phyloP scores from a whole-genome alignment of 179 eudicot genomes.

The Spinacia oleracea region DNA sequence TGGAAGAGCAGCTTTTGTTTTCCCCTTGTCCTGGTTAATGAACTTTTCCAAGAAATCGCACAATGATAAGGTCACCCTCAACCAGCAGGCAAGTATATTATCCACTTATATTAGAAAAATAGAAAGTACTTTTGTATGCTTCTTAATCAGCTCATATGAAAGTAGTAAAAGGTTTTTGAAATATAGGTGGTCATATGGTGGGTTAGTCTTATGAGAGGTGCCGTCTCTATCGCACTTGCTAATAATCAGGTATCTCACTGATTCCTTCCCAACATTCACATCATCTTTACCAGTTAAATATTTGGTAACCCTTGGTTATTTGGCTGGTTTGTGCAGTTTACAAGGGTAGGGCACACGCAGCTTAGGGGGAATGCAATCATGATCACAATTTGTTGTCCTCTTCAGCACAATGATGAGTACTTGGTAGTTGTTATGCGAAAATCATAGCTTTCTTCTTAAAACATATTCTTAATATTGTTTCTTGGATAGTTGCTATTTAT shows the following conservation, averaged over 20 bases:
- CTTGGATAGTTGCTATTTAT: slow-evolving; percentile 1
- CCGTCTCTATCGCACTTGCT: slow-evolving; percentile 97
- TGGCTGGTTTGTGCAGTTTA: slow-evolving; percentile 51
- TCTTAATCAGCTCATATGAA: neutral
- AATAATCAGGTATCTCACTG: slow-evolving; percentile 67
- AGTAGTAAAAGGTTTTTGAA: neutral
- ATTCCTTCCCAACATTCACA: neutral
- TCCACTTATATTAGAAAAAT: too few species aligned
- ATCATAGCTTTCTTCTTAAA: neutral
- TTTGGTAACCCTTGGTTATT: slow-evolving; percentile 11
- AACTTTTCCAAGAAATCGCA: slow-evolving; percentile 53
- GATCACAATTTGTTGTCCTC: slow-evolving; percentile 71
- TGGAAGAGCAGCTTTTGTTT: slow-evolving; percentile 92
- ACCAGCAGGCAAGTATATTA: slow-evolving; percentile 72
- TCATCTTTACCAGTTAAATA: neutral
- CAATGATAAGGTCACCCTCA: slow-evolving; percentile 49
- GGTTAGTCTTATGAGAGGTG: slow-evolving; percentile 99
- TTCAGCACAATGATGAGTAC: slow-evolving; percentile 75
- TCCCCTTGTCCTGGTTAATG: slow-evolving; percentile 70
- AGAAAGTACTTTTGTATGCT: neutral
- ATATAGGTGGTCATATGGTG: slow-evolving; percentile 84
- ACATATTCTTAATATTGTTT: neutral
- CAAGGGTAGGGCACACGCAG: slow-evolving; percentile 63
- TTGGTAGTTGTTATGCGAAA: slow-evolving; percentile 24
- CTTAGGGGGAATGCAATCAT: slow-evolving; percentile 57